Base-by-base conservation (phyloP, 495 filamentous ascomycete genomes). In the Stereocaulon alpinum region DNA sequence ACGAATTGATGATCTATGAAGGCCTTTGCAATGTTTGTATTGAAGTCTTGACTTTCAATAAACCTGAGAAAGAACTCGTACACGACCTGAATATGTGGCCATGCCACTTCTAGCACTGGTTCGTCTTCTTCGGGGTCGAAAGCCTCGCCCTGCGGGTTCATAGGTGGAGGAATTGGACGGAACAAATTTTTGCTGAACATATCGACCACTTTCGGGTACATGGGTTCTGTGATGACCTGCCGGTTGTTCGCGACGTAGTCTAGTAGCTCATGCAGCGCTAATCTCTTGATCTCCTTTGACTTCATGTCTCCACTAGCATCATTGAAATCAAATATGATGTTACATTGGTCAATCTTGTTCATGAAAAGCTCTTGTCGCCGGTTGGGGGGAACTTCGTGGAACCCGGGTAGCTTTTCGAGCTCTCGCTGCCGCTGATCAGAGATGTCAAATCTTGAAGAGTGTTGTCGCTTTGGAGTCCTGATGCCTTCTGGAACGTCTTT, bases 161-260 rank as follows among this genome's bases (percentile, higher is more conserved):
- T 85, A 11, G 93, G 93, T 1, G 93, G 93, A 29, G 93, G 93
- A 57, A 99, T 97, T 1, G 93, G 94, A 60, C 93, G 81, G 74
- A 98, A 99, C 18, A 99, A 76, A 70, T 99, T 99, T 77, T 97
- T 99, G 71, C 87, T 86, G 69, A 99, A 99, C 93, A 99, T 99
- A 59, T 96, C 92, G 6, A 99, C 94, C 37, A 97, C 93, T 44
- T 88, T 86, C 17, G 94, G 93, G 63, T 99, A 99, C 93, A 99
- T 99, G 43, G 92, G 87, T 70, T 99, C 93, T 2, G 92, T 96
- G 69, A 99, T 97, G 64, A 99, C 93, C 63, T 94, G 91, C 42
- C 93, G 83, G 67, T 99, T 99, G 71, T 96, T 96, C 64, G 93
- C 92, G 53, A 99, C 92, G 68, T 99, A 99, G 70, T 99, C 93